Base-by-base conservation (phyloP, 306 rosid genomes). In the Canavalia gladiata region DNA sequence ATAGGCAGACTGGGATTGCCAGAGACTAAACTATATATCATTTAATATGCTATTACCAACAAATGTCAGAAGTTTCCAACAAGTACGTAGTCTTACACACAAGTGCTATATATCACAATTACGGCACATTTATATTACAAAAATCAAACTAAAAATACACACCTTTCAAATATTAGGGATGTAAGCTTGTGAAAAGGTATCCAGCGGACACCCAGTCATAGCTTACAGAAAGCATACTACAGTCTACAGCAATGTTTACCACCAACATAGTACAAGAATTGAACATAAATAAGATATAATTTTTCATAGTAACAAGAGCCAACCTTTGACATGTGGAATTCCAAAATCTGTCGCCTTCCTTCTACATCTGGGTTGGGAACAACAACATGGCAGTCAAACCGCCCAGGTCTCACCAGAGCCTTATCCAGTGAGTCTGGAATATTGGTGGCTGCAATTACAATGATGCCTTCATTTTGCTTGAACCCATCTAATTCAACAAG, bases 281-380 rank as follows among this genome's bases (percentile, higher is more conserved):
- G 41, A 37, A 37, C 41, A 37, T 2, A 4, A 18, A 18, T 18
- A 18, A 18, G 25, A 18, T 18, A 18, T 18, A 18, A 18, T 18
- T 18, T 18, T 18, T 18, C 25, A 18, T 18, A 18, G 25, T 18
- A 18, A 18, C 41, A 37, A 37, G 4, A 37, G 41, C 1, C 25
- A 18, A 95, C 99, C 98, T 95, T 95, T 31, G 93, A 87, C 94
- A 90, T 93, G 84, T 91, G 93, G 62, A 88, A 85, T 79, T 95
- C 98, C 91, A 95, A 81, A 86, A 95, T 93, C 83, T 95, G 98
- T 34, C 93, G 86, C 78, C 99, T 90, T 79, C 99, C 99, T 89
- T 91, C 97, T 76, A 95, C 98, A 62, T 95, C 98, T 29, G 99
- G 99, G 84, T 95, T 87, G 81, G 97, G 98, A 63, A 95, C 98